Evolutionary conservation across 352 stramenopile genomes (phyloP).

Genomic region (Phytopythium chamaehyphon): DNA sequence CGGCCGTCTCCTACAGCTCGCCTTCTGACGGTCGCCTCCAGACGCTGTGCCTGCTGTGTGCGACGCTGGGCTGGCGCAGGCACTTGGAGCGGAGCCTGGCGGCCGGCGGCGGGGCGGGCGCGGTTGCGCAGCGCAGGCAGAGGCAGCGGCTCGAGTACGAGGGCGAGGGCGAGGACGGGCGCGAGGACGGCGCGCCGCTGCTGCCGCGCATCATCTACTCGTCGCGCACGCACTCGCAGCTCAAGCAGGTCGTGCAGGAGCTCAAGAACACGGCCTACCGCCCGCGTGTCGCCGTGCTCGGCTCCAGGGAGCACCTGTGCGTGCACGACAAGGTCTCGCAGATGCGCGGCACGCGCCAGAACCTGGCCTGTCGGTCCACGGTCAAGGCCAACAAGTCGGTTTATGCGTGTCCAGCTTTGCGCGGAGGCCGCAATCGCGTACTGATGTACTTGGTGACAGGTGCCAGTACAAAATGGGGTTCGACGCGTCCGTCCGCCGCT

Average conservation of each 20-base stretch:
- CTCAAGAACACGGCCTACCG: constrained; percentile 95
- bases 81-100: constrained; percentile 60
- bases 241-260: constrained; percentile 96
- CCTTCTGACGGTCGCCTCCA: constrained; percentile 11
- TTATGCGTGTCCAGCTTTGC: neutral
- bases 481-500: constrained; percentile 49
- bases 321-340: constrained; percentile 93
- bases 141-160: constrained; percentile 13
- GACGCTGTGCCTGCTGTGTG: constrained; percentile 96
- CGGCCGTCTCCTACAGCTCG: neutral
- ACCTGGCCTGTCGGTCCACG: constrained; percentile 81
- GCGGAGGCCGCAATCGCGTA: neutral
- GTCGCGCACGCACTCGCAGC: constrained; percentile 97
- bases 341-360: constrained; percentile 81
- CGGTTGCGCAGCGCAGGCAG: neutral
- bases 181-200: constrained; percentile 26
- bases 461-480: constrained; percentile 80
- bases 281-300: constrained; percentile 86
- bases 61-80: constrained; percentile 92
- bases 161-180: constrained; percentile 42
- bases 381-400: constrained; percentile 87
- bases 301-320: constrained; percentile 96
- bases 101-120: constrained; percentile 3
- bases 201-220: constrained; percentile 97
- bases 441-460: constrained; percentile 18